phyloP scores from a whole-genome alignment of 495 filamentous ascomycete species.

The Penicillium diatomitis region DNA sequence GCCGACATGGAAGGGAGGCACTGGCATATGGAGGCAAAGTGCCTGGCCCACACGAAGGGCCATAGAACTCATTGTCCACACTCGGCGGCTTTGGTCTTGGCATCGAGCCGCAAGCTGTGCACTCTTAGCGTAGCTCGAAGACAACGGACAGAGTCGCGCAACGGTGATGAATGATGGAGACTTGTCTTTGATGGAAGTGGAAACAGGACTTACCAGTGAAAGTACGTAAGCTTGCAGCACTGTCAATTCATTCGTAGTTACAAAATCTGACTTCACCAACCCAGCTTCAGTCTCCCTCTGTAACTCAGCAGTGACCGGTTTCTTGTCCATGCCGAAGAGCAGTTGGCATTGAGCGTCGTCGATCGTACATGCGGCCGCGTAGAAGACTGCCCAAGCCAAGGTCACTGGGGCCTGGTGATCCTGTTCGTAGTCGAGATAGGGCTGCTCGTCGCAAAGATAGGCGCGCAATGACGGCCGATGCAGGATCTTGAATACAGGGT shows the following conservation, averaged over 20 bases:
- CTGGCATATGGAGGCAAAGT: slow-evolving; percentile 48
- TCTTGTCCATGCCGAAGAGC: slow-evolving; percentile 33
- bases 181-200: too few relatives aligned
- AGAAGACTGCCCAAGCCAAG: slow-evolving; percentile 44
- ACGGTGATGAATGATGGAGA: too few relatives aligned
- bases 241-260: slow-evolving; percentile 45
- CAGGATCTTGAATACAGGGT: slow-evolving; percentile 33
- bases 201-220: slow-evolving; percentile 29
- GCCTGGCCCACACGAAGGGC: slow-evolving; percentile 60
- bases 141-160: too few relatives aligned
- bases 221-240: slow-evolving; percentile 50
- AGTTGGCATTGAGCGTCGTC: slow-evolving; percentile 30
- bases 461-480: slow-evolving; percentile 26
- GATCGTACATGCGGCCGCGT: slow-evolving; percentile 39
- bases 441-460: slow-evolving; percentile 20
- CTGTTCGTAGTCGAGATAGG: slow-evolving; percentile 24
- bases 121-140: slow-evolving; percentile 2
- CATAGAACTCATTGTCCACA: slow-evolving; percentile 57
- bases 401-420: slow-evolving; percentile 29
- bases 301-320: slow-evolving; percentile 31
- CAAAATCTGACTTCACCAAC: slow-evolving; percentile 41
- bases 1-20: slow-evolving; percentile 24
- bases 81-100: slow-evolving; percentile 30
- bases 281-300: slow-evolving; percentile 40
- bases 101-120: slow-evolving; percentile 34